Percentiles rank a stretch among this genome's conserved stretches.
These are phyloP conservation scores for Aspergillus sclerotioniger DNA, from an alignment of 495 filamentous ascomycete genomes.

Conservation along the genomic window DNA sequence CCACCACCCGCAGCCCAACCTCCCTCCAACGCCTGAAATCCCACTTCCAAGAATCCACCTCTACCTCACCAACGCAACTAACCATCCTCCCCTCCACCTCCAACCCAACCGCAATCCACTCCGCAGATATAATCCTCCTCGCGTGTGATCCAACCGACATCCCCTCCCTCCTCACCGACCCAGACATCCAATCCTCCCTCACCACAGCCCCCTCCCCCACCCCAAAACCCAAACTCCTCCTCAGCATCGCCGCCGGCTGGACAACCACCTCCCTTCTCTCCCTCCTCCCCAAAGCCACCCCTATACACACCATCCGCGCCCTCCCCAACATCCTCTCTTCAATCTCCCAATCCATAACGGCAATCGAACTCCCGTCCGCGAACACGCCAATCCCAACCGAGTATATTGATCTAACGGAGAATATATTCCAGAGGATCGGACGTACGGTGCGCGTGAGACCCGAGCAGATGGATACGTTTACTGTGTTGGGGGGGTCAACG, in stretches of 20 bases:
- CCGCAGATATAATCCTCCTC: constrained; percentile 31
- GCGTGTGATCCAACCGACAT: constrained; percentile 34
- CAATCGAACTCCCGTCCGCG: constrained; percentile 25
- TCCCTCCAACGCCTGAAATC: constrained; percentile 17
- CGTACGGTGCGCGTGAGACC: constrained; percentile 30
- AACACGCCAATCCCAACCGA: too few relatives aligned
- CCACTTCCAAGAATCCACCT: constrained; percentile 5
- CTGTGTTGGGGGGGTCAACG: constrained; percentile 40
- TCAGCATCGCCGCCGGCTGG: constrained; percentile 46
- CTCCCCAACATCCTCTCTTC: constrained; percentile 41
- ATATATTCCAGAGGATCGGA: constrained; percentile 42
- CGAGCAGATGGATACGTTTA: constrained; percentile 36
- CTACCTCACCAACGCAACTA: constrained; percentile 8
- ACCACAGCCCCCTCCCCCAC: neutral
- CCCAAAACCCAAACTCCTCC: constrained; percentile 27
- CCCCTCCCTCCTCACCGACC: constrained; percentile 23
- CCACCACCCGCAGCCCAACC: constrained; percentile 32
- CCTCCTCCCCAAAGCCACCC: constrained; percentile 14
- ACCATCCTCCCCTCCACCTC: constrained; percentile 11
- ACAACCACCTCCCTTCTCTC: constrained; percentile 30
- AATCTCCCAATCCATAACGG: constrained; percentile 38
- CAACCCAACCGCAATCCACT: constrained; percentile 23
- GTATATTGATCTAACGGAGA: constrained; percentile 18
- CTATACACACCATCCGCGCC: constrained; percentile 33
- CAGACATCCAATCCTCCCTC: constrained; percentile 25